phyloP scores from a whole-genome alignment of 352 stramenopile genomes.

The Pythium plurisporium region DNA sequence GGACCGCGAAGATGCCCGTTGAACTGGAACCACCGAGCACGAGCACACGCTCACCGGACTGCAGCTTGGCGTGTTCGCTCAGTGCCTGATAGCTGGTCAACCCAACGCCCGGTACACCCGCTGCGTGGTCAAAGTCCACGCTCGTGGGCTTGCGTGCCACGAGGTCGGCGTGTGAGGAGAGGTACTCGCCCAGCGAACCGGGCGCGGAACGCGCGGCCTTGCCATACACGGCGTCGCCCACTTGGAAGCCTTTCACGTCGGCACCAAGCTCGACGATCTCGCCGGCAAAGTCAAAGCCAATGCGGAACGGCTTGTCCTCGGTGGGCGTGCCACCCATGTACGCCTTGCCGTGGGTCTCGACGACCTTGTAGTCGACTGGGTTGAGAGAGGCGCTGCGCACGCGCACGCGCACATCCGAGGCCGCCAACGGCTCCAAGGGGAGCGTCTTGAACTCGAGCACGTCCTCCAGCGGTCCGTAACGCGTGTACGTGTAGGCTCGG shows the following conservation, averaged over 20 bases:
- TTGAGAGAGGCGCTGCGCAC: conserved; percentile 30
- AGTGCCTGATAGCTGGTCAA: conserved; percentile 41
- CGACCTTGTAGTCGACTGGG: conserved; percentile 24
- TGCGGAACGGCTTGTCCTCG: conserved; percentile 22
- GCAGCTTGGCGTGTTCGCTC: conserved; percentile 24
- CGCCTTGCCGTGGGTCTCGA: background rate
- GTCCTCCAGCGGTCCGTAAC: conserved; percentile 3
- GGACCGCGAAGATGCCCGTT: conserved; percentile 37
- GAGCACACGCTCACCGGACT: conserved; percentile 40
- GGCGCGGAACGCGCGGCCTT: conserved; percentile 8
- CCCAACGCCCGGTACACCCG: conserved; percentile 28
- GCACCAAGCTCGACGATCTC: conserved; percentile 22
- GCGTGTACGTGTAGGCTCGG: conserved; percentile 2
- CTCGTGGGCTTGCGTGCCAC: conserved; percentile 40
- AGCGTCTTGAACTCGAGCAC: conserved; percentile 6
- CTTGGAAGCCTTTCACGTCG: background rate
- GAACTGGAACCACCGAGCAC: conserved; percentile 38
- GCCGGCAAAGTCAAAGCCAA: conserved; percentile 38
- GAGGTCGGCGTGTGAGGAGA: conserved; percentile 25
- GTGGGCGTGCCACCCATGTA: conserved; percentile 9
- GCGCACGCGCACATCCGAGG: conserved; percentile 25
- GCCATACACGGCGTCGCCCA: conserved; percentile 20
- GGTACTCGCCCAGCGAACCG: conserved; percentile 35
- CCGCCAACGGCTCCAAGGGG: background rate
- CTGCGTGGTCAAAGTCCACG: conserved; percentile 37